Evolutionary conservation across 345 rosid genomes (phyloP), one percentile per base, ranked within the genome.

Genomic region (Moricandia moricandioides): DNA sequence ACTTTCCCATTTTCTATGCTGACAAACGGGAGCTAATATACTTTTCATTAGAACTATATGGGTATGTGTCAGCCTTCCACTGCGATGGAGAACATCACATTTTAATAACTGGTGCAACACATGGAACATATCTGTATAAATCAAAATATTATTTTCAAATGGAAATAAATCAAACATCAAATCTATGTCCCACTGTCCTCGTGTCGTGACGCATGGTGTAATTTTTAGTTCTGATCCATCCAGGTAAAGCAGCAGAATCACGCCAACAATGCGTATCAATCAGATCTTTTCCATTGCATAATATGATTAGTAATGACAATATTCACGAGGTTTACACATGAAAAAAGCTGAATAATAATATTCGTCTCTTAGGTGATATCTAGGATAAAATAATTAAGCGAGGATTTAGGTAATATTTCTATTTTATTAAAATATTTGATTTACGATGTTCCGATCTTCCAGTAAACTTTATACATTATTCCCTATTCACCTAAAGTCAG

Each of bases 191-290:
- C 60, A 40, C 49, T 29, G 31, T 76, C 37, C 13, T 59, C 39
- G 73, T 75, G 68, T 59, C 62, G 73, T 75, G 68, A 56, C 61
- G 33, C 62, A 60, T 47, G 17, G 54, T 61, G 43, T 24, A 16
- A 26, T 49, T 8, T 51, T 68, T 75, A 10, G 74, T 62, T 43
- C 35, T 75, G 13, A 62, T 69, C 68, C 7, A 45, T 58, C 45
- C 30, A 61, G n/a, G 35, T 39, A 62, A 54, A 69, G 34, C 70
- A 13, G 27, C 18, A 68, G 7, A 4, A 17, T 68, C 55, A 51
- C 63, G 63, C 27, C 57, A 21, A 52, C 57, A 21, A 52, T 17
- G 45, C 79, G 56, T 13, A 69, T 62, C 69, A 35, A 69, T 62
- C 57, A 35, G 13, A 67, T 51, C 34, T 51, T 55, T 37, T 68